These are phyloP conservation scores for Vaccinium vitisidaea DNA, from an alignment of 148 eudicot genomes.

Conservation along the genomic window DNA sequence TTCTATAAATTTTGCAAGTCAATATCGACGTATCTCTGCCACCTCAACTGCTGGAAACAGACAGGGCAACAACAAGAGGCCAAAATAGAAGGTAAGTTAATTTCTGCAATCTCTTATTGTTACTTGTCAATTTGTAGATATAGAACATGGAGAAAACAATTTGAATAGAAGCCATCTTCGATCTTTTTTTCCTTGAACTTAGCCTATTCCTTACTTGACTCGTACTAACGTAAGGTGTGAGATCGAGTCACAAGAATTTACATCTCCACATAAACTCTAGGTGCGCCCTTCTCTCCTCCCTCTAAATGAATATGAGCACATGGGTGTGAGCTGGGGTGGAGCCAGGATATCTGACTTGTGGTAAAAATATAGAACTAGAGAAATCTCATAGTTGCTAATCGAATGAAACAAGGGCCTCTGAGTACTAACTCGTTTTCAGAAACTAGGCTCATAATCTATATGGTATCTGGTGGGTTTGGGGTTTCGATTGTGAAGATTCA, in stretches of 20 bases:
- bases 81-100: constrained; percentile 2
- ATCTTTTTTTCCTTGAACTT: not conserved
- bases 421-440: not conserved
- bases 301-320: not conserved
- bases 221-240: too few relatives aligned
- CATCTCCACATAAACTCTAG: not conserved
- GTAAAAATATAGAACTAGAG: not conserved
- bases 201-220: not conserved
- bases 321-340: not conserved
- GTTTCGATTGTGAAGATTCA: not conserved
- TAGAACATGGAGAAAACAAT: not conserved
- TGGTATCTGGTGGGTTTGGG: too few relatives aligned
- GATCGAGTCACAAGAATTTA: not conserved
- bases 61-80: constrained; percentile 23
- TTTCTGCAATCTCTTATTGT: not conserved
- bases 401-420: not conserved
- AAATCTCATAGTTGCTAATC: not conserved
- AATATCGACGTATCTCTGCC: constrained; percentile 18
- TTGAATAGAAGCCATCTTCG: not conserved
- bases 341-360: not conserved
- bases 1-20: constrained; percentile 25
- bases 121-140: too few relatives aligned
- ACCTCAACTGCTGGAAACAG: constrained; percentile 24
- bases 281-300: not conserved
- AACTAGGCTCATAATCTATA: too few relatives aligned